Evolutionary conservation across 2,329 filamentous ascomycete genomes (phyloP).

Genomic region (Colletotrichum gigasporum): DNA sequence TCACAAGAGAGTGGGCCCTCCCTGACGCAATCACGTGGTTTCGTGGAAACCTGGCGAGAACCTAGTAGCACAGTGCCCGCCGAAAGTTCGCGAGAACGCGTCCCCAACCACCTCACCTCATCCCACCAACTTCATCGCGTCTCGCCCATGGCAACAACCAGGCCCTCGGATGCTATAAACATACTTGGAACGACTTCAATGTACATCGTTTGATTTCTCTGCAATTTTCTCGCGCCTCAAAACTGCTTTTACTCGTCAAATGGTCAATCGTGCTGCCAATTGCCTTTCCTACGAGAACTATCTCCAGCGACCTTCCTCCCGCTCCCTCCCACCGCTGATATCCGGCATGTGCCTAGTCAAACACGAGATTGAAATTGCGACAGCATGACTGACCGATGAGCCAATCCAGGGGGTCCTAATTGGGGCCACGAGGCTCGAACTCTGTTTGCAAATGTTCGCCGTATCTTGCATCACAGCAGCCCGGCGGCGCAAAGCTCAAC

Average conservation of each 20-base stretch:
- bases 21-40: constrained; percentile 49
- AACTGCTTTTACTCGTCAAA: constrained; percentile 29
- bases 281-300: background rate
- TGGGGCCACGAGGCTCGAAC: constrained; percentile 10
- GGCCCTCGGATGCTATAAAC: constrained; percentile 26
- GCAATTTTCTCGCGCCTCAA: constrained; percentile 18
- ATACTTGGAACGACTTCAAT: constrained; percentile 10
- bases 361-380: constrained; percentile 24
- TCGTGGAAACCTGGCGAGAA: constrained; percentile 52
- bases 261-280: background rate
- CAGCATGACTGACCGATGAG: constrained; percentile 9
- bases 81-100: constrained; percentile 47
- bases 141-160: constrained; percentile 40
- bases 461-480: constrained; percentile 9
- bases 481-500: constrained; percentile 15
- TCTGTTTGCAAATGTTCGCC: constrained; percentile 27
- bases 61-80: constrained; percentile 38
- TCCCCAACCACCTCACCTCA: constrained; percentile 51
- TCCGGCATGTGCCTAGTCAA: background rate
- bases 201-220: constrained; percentile 33
- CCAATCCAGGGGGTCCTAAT: constrained; percentile 20
- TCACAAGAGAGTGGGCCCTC: background rate
- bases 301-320: constrained; percentile 21
- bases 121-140: constrained; percentile 39
- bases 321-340: constrained; percentile 6